These are phyloP conservation scores for Agrocybe chaxingu DNA, from an alignment of 768 basidiomycete genomes.

Conservation along the genomic window DNA sequence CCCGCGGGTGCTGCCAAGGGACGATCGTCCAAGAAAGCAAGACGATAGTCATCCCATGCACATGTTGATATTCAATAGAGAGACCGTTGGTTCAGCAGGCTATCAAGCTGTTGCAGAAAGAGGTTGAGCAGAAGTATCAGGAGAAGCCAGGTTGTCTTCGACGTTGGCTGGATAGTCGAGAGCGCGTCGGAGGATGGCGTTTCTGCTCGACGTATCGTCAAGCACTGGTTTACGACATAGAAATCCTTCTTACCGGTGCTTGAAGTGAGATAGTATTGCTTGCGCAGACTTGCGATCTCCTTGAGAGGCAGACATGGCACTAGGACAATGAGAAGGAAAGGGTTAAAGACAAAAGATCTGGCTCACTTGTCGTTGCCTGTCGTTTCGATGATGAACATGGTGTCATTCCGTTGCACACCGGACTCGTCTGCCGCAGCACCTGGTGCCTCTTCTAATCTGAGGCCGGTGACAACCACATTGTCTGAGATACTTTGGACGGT, in stretches of 20 bases:
- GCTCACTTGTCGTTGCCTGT: conserved; percentile 53
- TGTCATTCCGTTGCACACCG: conserved; percentile 49
- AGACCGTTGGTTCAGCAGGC: neutral
- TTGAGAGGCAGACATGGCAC: conserved; percentile 19
- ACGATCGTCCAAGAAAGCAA: conserved; percentile 32
- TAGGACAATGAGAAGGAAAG: conserved; percentile 1
- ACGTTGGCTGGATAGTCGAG: conserved; percentile 44
- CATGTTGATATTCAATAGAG: neutral
- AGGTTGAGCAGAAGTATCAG: neutral
- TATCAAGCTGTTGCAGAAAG: no score
- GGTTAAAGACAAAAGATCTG: neutral
- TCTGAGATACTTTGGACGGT: conserved; percentile 51
- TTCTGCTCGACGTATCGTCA: conserved; percentile 13
- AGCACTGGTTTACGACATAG: neutral
- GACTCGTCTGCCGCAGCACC: conserved; percentile 58
- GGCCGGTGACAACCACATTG: conserved; percentile 44
- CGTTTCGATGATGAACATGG: conserved; percentile 77
- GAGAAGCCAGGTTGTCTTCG: neutral
- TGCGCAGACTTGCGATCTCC: conserved; percentile 46
- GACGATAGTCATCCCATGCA: conserved; percentile 21
- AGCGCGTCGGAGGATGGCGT: conserved; percentile 44
- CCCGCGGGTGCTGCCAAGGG: conserved; percentile 11
- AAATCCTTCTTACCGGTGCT: conserved; percentile 48
- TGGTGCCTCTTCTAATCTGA: conserved; percentile 72
- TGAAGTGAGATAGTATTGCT: conserved; percentile 57